Evolutionary conservation across 768 basidiomycete species (phyloP).

Genomic region (Rhodotorula sphaerocarpa): DNA sequence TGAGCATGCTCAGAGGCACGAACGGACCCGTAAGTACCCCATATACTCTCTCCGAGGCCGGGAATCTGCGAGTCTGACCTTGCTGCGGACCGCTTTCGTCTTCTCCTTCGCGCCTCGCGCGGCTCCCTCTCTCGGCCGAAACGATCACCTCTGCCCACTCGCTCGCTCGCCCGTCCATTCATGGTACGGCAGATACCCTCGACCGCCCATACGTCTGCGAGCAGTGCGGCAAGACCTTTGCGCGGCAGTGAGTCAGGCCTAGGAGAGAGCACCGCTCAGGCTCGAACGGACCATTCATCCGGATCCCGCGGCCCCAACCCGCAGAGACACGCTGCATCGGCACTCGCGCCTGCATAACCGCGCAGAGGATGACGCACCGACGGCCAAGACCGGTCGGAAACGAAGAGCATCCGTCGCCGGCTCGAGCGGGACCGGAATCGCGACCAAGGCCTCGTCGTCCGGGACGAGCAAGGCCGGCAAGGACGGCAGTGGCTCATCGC

Average conservation of each 20-base stretch:
- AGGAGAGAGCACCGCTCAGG: too few relatives aligned
- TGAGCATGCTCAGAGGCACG: slow-evolving; percentile 38
- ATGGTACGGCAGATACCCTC: slow-evolving; percentile 38
- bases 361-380: slow-evolving; percentile 23
- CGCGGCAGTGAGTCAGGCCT: slow-evolving; percentile 38
- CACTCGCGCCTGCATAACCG: slow-evolving; percentile 35
- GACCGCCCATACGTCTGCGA: slow-evolving; percentile 38
- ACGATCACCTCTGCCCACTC: neutral
- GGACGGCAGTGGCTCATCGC: neutral
- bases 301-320: neutral
- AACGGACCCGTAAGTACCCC: slow-evolving; percentile 33
- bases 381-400: slow-evolving; percentile 18
- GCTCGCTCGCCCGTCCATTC: neutral
- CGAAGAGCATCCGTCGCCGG: slow-evolving; percentile 12
- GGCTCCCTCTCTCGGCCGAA: too few relatives aligned
- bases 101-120: neutral
- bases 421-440: neutral
- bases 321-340: slow-evolving; percentile 39
- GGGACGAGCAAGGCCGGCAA: slow-evolving; percentile 1
- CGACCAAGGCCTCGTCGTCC: neutral
- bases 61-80: neutral
- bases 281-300: neutral
- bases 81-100: neutral
- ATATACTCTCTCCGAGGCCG: neutral
- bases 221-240: slow-evolving; percentile 38